Conservation (phyloP, 768 basidiomycete genomes). For the Lactarius tabidus region DNA sequence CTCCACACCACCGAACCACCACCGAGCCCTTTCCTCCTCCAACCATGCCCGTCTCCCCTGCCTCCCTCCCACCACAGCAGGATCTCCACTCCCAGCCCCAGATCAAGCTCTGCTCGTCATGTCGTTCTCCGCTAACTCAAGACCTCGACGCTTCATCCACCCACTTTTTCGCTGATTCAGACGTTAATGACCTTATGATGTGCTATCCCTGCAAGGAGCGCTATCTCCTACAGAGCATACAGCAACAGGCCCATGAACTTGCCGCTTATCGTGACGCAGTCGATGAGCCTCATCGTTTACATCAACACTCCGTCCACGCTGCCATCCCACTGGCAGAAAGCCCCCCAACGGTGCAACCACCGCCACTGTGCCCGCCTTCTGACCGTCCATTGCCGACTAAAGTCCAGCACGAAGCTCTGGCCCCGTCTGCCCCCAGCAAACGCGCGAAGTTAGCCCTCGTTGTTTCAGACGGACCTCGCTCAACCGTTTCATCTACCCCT, state of each 20-base stretch:
- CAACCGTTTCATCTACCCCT: conserved; percentile 22
- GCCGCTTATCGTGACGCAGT: not conserved
- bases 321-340: conserved; percentile 5
- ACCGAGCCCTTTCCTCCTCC: not conserved
- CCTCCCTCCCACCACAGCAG: conserved; percentile 16
- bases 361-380: not conserved
- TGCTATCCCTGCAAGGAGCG: conserved; percentile 24
- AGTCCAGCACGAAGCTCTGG: conserved; percentile 4
- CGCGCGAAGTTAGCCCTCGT: conserved; percentile 37
- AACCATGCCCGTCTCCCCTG: conserved; percentile 17
- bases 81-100: conserved; percentile 18
- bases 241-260: conserved; percentile 13
- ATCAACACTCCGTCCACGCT: conserved; percentile 8
- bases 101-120: conserved; percentile 24
- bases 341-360: not conserved
- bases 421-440: conserved; percentile 38
- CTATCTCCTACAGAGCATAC: conserved; percentile 7
- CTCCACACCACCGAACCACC: conserved; percentile 2
- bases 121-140: conserved; percentile 22
- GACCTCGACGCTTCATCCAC: conserved; percentile 18
- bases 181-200: conserved; percentile 21
- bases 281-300: conserved; percentile 5
- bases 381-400: conserved; percentile 13
- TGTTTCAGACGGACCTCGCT: conserved; percentile 31
- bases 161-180: conserved; percentile 18